phyloP scores from a whole-genome alignment of 495 filamentous ascomycete species.

The Neurospora sublineolata region DNA sequence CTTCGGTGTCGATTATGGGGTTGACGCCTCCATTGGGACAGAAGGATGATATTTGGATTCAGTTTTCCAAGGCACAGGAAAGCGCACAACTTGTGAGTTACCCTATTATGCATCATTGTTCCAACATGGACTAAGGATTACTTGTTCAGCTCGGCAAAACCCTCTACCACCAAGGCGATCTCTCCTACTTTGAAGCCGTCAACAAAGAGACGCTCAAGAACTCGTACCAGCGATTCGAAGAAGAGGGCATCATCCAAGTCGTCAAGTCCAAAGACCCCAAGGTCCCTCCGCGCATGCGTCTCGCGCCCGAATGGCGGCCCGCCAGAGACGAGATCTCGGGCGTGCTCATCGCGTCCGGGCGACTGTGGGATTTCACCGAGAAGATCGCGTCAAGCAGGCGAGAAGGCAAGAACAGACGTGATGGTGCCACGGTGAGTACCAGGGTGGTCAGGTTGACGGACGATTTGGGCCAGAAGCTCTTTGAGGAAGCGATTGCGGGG shows the following conservation, averaged over 20 bases:
- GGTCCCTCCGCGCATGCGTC: conserved; percentile 45
- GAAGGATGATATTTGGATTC: conserved; percentile 61
- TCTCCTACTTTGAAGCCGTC: conserved; percentile 93
- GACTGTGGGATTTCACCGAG: conserved; percentile 83
- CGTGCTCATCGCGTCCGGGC: conserved; percentile 53
- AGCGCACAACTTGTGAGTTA: conserved; percentile 64
- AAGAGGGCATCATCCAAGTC: conserved; percentile 77
- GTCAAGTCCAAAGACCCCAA: conserved; percentile 50
- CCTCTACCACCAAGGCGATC: conserved; percentile 90
- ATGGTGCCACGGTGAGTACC: conserved; percentile 77
- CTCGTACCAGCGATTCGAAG: conserved; percentile 74
- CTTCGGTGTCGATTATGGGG: conserved; percentile 73
- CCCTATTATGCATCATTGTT: not conserved
- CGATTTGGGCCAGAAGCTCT: conserved; percentile 36
- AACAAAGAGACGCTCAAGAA: conserved; percentile 97
- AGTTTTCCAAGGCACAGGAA: conserved; percentile 64
- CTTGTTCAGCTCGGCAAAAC: conserved; percentile 73
- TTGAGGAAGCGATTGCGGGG: conserved; percentile 25
- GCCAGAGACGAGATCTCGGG: conserved; percentile 49
- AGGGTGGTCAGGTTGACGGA: conserved; percentile 74
- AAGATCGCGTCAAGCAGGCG: conserved; percentile 68
- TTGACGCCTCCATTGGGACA: conserved; percentile 59
- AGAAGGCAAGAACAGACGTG: conserved; percentile 89
- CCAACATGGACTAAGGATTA: conserved; percentile 13
- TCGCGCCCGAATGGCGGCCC: conserved; percentile 73